Evolutionary conservation across 768 basidiomycete species (phyloP).

Genomic region (Lyophyllum decastes): DNA sequence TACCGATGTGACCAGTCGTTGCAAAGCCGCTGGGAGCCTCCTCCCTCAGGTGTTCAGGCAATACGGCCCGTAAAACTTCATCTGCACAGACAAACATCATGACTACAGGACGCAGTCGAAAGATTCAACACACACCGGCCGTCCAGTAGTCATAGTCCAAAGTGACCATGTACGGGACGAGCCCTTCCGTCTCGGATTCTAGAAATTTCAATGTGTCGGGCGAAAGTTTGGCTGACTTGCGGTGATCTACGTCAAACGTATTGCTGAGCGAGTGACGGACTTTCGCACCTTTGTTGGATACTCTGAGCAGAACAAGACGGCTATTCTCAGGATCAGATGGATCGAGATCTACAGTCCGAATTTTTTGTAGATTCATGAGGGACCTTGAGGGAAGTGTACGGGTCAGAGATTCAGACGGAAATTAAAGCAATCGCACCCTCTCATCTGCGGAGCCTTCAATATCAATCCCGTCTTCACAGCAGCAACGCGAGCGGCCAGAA

Average conservation of each 20-base stretch:
- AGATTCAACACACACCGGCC: slow-evolving; percentile 50
- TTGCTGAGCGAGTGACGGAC: neutral
- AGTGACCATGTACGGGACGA: slow-evolving; percentile 61
- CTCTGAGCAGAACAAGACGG: slow-evolving; percentile 69
- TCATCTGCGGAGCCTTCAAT: slow-evolving; percentile 58
- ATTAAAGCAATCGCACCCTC: slow-evolving; percentile 47
- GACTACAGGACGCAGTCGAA: neutral
- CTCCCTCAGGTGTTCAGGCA: slow-evolving; percentile 77
- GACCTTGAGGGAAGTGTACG: slow-evolving; percentile 38
- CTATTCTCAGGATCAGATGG: slow-evolving; percentile 45
- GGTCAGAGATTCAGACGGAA: neutral
- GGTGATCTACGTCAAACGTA: slow-evolving; percentile 20
- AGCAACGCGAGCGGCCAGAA: slow-evolving; percentile 69
- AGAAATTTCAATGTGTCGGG: slow-evolving; percentile 57
- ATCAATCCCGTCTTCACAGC: slow-evolving; percentile 55
- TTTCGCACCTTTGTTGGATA: slow-evolving; percentile 57
- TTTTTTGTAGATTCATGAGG: slow-evolving; percentile 69
- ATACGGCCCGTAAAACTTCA: slow-evolving; percentile 78
- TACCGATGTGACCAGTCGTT: slow-evolving; percentile 88
- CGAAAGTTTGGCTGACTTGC: slow-evolving; percentile 71
- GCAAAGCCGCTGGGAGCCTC: slow-evolving; percentile 89
- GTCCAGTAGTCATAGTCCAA: slow-evolving; percentile 90
- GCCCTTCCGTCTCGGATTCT: slow-evolving; percentile 49
- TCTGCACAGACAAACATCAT: slow-evolving; percentile 48
- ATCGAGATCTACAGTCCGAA: slow-evolving; percentile 59